A percentile compares a stretch with the other conserved stretches of the same genome.
Evolutionary conservation across 2,329 filamentous ascomycete species (phyloP).

Genomic region (Aspergillus sclerotialis): DNA sequence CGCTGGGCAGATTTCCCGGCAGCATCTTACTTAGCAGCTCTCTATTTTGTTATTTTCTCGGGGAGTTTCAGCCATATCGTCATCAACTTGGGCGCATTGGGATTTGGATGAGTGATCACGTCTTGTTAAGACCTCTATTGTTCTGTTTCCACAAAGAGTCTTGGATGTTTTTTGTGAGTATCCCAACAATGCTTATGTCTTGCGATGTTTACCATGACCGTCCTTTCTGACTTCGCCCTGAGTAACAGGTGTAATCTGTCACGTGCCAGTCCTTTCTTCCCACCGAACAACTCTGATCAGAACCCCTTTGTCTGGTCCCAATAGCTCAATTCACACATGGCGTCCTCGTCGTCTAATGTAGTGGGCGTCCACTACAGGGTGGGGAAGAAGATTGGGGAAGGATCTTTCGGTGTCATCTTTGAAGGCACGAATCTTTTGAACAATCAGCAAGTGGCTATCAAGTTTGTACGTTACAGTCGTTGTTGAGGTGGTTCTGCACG

Average conservation of each 20-base stretch:
- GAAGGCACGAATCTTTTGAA: constrained; percentile 98
- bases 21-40: neutral
- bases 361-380: constrained; percentile 98
- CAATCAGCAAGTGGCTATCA: constrained; percentile 98
- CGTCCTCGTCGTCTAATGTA: constrained; percentile 88
- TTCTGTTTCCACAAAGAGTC: too few relatives aligned
- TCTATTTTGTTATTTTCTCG: neutral
- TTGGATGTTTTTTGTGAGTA: neutral
- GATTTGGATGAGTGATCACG: neutral
- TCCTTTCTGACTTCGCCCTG: neutral
- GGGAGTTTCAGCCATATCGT: too few relatives aligned
- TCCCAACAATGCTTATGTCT: neutral
- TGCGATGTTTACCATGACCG: neutral
- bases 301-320: constrained; percentile 9
- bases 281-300: constrained; percentile 4
- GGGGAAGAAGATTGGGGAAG: constrained; percentile 99
- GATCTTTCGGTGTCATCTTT: constrained; percentile 97
- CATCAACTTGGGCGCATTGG: too few relatives aligned
- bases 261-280: constrained; percentile 7
- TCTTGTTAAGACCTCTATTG: neutral
- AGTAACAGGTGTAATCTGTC: neutral
- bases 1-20: too few relatives aligned
- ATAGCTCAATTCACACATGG: constrained; percentile 47
- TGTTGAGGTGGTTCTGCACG: neutral
- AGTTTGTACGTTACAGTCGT: constrained; percentile 66